phyloP scores from a whole-genome alignment of 2,329 filamentous ascomycete species.

The Anthostomella pinea region DNA sequence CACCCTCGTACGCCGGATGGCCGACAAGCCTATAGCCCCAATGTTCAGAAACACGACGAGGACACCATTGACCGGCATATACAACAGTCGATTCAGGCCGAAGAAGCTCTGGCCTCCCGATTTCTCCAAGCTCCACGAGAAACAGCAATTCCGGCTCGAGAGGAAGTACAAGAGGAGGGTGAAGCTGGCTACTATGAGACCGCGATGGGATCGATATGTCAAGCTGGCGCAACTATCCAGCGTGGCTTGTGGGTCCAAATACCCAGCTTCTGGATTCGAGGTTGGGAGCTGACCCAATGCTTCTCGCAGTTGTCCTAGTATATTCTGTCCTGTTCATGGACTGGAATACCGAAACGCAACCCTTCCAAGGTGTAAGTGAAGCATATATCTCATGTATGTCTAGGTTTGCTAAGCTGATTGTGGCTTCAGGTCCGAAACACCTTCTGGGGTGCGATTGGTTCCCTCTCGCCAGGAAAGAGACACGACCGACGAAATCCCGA shows the following conservation, averaged over 20 bases:
- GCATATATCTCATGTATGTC: no score
- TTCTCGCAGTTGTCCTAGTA: slow-evolving; percentile 44
- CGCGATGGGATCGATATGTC: slow-evolving; percentile 37
- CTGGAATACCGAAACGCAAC: slow-evolving; percentile 45
- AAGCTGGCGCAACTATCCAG: slow-evolving; percentile 62
- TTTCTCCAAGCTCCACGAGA: slow-evolving; percentile 64
- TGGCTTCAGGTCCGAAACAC: slow-evolving; percentile 35
- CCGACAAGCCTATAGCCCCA: slow-evolving; percentile 29
- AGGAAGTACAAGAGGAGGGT: slow-evolving; percentile 73
- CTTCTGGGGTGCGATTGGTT: slow-evolving; percentile 37
- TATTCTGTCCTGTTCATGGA: slow-evolving; percentile 64
- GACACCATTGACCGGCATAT: slow-evolving; percentile 31
- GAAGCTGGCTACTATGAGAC: slow-evolving; percentile 33
- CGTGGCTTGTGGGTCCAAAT: slow-evolving; percentile 53
- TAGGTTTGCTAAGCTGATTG: slow-evolving; percentile 3
- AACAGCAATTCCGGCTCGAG: slow-evolving; percentile 76
- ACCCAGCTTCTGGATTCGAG: background rate
- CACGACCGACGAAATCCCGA: slow-evolving; percentile 21
- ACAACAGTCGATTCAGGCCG: slow-evolving; percentile 58
- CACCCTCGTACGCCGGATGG: slow-evolving; percentile 42
- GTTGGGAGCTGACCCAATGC: background rate
- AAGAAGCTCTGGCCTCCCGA: slow-evolving; percentile 78
- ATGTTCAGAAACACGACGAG: slow-evolving; percentile 19
- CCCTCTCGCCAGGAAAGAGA: slow-evolving; percentile 26
- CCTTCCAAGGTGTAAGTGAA: slow-evolving; percentile 49